Conservation (phyloP, 352 stramenopile species). For the Thraustochytrium sp. region DNA sequence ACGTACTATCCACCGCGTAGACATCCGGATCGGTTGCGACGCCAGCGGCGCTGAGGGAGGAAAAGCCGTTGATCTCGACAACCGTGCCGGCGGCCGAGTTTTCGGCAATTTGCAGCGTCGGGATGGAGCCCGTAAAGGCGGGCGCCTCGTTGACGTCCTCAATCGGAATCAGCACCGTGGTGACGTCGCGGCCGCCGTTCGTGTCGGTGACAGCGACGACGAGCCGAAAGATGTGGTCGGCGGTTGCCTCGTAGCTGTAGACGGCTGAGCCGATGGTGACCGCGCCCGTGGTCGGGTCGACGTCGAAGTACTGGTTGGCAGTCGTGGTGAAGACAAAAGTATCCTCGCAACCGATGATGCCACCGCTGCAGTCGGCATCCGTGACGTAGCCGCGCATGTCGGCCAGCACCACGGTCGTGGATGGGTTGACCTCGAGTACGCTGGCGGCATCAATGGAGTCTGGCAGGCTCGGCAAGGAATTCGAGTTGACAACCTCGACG, state of each 20-base stretch:
- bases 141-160: constrained; percentile 33
- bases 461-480: neutral
- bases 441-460: neutral
- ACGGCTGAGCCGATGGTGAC: neutral
- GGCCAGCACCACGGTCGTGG: neutral
- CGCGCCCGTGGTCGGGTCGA: neutral
- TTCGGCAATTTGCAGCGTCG: neutral
- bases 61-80: too few relatives aligned
- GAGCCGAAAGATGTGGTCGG: neutral
- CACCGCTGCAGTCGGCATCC: neutral
- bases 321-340: constrained; percentile 9
- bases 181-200: neutral
- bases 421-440: neutral
- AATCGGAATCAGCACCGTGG: neutral
- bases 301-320: neutral
- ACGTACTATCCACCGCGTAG: neutral
- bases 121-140: neutral
- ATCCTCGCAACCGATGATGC: too few relatives aligned
- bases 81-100: neutral
- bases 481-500: neutral
- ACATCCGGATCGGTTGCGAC: neutral
- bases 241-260: constrained; percentile 26
- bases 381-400: neutral
- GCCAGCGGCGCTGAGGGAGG: neutral
- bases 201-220: constrained; percentile 9